A percentile compares a stretch with the other conserved stretches of the same genome.
Conservation (phyloP, 805 yeast species). For the Pichia ethanolica region DNA sequence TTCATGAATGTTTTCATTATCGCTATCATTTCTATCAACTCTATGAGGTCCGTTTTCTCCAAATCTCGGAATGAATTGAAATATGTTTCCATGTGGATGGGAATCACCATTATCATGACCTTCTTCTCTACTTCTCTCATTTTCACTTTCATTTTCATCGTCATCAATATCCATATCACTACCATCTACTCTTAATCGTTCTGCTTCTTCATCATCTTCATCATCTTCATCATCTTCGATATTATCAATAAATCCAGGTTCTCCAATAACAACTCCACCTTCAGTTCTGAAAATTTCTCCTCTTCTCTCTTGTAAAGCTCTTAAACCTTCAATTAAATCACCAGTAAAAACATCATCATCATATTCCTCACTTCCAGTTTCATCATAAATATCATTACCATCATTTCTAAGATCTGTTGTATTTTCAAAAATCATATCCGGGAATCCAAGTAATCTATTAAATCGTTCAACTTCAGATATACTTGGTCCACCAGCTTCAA, state of each 20-base stretch:
- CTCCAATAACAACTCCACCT: conserved; percentile 6
- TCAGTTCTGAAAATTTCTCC: too few relatives aligned
- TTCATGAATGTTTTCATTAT: neutral
- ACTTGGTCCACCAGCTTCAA: neutral
- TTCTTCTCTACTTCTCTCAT: too few relatives aligned
- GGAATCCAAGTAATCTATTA: conserved; percentile 5
- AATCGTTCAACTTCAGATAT: conserved; percentile 12
- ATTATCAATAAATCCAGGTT: neutral
- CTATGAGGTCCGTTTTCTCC: too few relatives aligned
- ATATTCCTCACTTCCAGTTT: neutral
- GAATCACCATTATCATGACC: neutral
- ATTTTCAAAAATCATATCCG: conserved; percentile 16
- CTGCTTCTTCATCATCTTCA: neutral
- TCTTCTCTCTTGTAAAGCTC: too few relatives aligned
- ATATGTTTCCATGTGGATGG: neutral
- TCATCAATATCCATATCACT: neutral
- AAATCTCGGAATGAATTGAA: too few relatives aligned
- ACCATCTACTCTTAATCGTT: too few relatives aligned
- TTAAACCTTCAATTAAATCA: too few relatives aligned
- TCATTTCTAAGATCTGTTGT: neutral
- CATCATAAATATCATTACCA: neutral
- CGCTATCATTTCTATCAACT: too few relatives aligned
- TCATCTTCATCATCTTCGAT: neutral
- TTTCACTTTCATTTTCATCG: neutral
- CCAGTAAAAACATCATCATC: neutral